Percentiles rank a stretch among this genome's conserved stretches.
Conservation (phyloP, 1,284 basidiomycete species). For the Dichomitus squalens region DNA sequence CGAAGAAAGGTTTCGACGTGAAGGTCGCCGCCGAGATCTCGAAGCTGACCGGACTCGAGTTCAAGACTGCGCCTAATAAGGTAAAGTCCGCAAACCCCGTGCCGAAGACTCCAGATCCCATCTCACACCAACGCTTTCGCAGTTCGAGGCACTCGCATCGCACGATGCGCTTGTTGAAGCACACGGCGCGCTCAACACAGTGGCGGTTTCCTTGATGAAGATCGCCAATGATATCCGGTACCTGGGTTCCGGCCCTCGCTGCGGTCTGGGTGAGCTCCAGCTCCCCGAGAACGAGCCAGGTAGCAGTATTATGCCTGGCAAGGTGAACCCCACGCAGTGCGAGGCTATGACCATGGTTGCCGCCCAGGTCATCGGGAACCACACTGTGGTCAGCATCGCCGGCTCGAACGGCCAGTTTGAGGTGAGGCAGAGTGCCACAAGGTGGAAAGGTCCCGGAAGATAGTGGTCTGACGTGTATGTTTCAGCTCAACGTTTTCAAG, state of each 20-base stretch:
- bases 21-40: conserved; percentile 94
- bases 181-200: conserved; percentile 93
- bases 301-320: conserved; percentile 99
- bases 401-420: conserved; percentile 98
- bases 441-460: neutral
- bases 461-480: conserved; percentile 3
- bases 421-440: conserved; percentile 42
- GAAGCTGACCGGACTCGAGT: conserved; percentile 88
- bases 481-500: conserved; percentile 98
- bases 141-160: conserved; percentile 96
- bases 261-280: conserved; percentile 93
- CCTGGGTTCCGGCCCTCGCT: conserved; percentile 96
- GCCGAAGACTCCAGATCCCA: neutral
- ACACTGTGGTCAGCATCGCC: conserved; percentile 91
- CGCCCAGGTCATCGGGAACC: conserved; percentile 98
- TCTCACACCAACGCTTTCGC: conserved; percentile 13
- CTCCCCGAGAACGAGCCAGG: conserved; percentile 99
- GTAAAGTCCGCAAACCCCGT: conserved; percentile 38
- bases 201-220: conserved; percentile 98
- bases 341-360: conserved; percentile 99
- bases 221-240: conserved; percentile 99
- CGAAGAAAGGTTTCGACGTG: conserved; percentile 94
- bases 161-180: conserved; percentile 98
- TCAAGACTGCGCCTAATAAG: conserved; percentile 99
- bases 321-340: conserved; percentile 99